Evolutionary conservation across 805 yeast species (phyloP).

Genomic region (Zygosaccharomyces lentus): DNA sequence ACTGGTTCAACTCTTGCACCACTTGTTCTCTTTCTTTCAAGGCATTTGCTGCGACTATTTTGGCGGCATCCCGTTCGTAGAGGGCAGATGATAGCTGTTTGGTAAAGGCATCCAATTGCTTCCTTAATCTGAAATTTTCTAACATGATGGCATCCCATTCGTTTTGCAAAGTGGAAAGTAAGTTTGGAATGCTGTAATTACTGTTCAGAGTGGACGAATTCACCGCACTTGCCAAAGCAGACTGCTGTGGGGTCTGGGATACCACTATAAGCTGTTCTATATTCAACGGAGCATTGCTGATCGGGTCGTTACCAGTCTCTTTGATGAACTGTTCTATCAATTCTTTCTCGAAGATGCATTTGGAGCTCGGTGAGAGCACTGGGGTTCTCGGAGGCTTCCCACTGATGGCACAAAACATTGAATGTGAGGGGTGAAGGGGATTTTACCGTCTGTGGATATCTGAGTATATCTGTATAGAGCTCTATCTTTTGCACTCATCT

Average conservation of each 20-base stretch:
- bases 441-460: background rate
- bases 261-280: slow-evolving; percentile 54
- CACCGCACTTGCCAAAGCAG: slow-evolving; percentile 26
- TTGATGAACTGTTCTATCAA: slow-evolving; percentile 58
- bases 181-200: slow-evolving; percentile 56
- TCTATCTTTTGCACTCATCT: background rate
- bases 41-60: slow-evolving; percentile 73
- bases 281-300: slow-evolving; percentile 57
- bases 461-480: background rate
- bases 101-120: slow-evolving; percentile 60
- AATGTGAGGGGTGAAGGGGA: no score
- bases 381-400: slow-evolving; percentile 70
- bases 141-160: slow-evolving; percentile 88
- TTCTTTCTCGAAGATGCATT: slow-evolving; percentile 61
- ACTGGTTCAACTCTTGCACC: slow-evolving; percentile 53
- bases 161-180: slow-evolving; percentile 70
- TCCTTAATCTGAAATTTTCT: slow-evolving; percentile 72
- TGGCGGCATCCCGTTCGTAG: slow-evolving; percentile 87
- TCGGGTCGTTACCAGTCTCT: slow-evolving; percentile 71
- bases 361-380: slow-evolving; percentile 70
- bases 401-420: slow-evolving; percentile 46
- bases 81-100: slow-evolving; percentile 73
- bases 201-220: slow-evolving; percentile 45
- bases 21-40: slow-evolving; percentile 76
- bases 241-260: slow-evolving; percentile 32